phyloP scores from a whole-genome alignment of 768 basidiomycete species.

The Punctularia strigosozonata region DNA sequence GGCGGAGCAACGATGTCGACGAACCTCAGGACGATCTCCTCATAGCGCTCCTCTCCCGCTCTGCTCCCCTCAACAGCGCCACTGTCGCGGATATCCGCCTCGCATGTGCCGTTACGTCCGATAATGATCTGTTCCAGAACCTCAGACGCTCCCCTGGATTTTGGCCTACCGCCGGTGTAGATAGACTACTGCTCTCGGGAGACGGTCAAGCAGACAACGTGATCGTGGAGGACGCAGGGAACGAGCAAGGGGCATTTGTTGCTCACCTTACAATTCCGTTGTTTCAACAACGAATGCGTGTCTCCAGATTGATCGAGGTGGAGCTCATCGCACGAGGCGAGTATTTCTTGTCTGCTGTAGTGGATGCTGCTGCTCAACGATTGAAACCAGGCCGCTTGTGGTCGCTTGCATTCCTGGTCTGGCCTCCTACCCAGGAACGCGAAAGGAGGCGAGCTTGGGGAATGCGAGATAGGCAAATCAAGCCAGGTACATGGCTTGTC shows the following conservation, averaged over 20 bases:
- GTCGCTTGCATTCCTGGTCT: conserved; percentile 31
- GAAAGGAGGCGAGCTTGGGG: conserved; percentile 1
- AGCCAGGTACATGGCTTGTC: conserved; percentile 26
- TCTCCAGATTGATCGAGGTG: conserved; percentile 37
- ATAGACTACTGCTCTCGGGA: conserved; percentile 30
- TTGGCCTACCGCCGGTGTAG: conserved; percentile 37
- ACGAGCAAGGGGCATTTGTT: conserved; percentile 41
- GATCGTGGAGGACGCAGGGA: conserved; percentile 37
- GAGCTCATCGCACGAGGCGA: conserved; percentile 57
- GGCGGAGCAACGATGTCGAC: background rate
- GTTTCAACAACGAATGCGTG: conserved; percentile 65
- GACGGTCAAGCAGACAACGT: conserved; percentile 16
- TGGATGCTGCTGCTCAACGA: background rate
- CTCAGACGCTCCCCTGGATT: conserved; percentile 40
- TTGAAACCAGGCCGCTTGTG: conserved; percentile 40
- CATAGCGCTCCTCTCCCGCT: conserved; percentile 39
- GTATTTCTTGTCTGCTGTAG: conserved; percentile 3
- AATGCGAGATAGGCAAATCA: background rate
- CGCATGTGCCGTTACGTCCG: conserved; percentile 53
- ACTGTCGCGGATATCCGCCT: conserved; percentile 51
- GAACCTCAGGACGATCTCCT: conserved; percentile 20
- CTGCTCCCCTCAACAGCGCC: conserved; percentile 27
- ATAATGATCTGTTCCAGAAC: conserved; percentile 49
- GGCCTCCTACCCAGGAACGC: background rate
- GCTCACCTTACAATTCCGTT: conserved; percentile 38